Percentiles rank a stretch among this genome's conserved stretches.
Evolutionary conservation across 106 monocot species (phyloP).

Genomic region (Allium fistulosum): DNA sequence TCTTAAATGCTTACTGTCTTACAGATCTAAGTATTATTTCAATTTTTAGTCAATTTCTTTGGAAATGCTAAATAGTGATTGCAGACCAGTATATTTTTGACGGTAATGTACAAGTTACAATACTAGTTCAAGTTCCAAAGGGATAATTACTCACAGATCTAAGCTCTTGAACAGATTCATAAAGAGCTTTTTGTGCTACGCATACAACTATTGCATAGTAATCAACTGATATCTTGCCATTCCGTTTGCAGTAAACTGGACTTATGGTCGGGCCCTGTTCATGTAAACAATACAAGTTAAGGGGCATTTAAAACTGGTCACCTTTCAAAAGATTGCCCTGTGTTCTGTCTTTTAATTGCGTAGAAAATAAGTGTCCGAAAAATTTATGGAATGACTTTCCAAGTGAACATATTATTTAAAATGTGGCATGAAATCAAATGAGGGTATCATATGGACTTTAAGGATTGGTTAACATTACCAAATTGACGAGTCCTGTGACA

Average conservation of each 20-base stretch:
- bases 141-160: constrained; percentile 56
- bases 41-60: too few relatives aligned
- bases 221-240: constrained; percentile 58
- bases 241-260: constrained; percentile 60
- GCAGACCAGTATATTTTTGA: constrained; percentile 25
- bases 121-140: background rate
- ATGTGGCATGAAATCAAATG: background rate
- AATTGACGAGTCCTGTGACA: background rate
- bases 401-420: background rate
- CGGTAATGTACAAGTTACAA: too few relatives aligned
- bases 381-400: background rate
- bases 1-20: too few relatives aligned
- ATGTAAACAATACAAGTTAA: background rate
- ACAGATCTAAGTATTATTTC: too few relatives aligned
- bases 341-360: background rate
- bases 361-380: background rate
- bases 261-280: constrained; percentile 88
- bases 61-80: too few relatives aligned
- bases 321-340: background rate
- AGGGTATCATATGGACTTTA: background rate
- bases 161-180: constrained; percentile 85
- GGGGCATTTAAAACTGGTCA: background rate
- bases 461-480: background rate
- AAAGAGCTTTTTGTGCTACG: constrained; percentile 72
- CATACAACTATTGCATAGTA: constrained; percentile 86